Percentiles rank a stretch among this genome's conserved stretches.
These are phyloP conservation scores for Hyaloscypha finlandica DNA, from an alignment of 495 filamentous ascomycete species.

Conservation along the genomic window DNA sequence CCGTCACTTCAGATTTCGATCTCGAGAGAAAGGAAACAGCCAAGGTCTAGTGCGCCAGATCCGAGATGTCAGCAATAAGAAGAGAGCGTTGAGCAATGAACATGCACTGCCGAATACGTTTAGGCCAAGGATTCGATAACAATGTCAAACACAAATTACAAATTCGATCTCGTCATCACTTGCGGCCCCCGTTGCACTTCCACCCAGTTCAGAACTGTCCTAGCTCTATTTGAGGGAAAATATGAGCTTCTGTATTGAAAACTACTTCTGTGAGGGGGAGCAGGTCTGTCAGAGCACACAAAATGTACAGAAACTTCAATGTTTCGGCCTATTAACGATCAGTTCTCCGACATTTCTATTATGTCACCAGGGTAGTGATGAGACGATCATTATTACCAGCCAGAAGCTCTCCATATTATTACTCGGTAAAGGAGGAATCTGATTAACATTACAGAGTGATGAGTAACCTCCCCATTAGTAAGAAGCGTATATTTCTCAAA, in stretches of 20 bases:
- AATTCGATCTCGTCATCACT: too few relatives aligned
- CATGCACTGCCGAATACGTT: too few relatives aligned
- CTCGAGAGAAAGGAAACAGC: too few relatives aligned
- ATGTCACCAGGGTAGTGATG: too few relatives aligned
- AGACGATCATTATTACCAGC: constrained; percentile 73
- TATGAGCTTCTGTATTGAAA: constrained; percentile 92
- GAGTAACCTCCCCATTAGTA: constrained; percentile 64
- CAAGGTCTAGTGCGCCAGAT: too few relatives aligned
- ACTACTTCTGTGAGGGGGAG: constrained; percentile 80
- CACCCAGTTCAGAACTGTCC: constrained; percentile 80
- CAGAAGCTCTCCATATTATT: constrained; percentile 93
- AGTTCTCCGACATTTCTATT: too few relatives aligned
- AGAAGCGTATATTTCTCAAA: constrained; percentile 59
- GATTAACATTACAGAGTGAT: constrained; percentile 70
- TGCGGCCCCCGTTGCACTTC: constrained; percentile 56
- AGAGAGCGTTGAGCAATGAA: too few relatives aligned
- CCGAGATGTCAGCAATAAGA: too few relatives aligned
- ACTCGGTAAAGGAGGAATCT: constrained; percentile 51
- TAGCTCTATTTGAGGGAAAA: constrained; percentile 79
- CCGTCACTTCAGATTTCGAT: too few relatives aligned
- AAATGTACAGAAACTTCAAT: constrained; percentile 90
- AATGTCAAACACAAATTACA: too few relatives aligned
- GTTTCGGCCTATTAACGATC: constrained; percentile 70
- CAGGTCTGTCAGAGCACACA: constrained; percentile 83
- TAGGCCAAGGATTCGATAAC: too few relatives aligned